These are phyloP conservation scores for Alternaria dauci DNA, from an alignment of 2,329 filamentous ascomycete species.

Conservation along the genomic window DNA sequence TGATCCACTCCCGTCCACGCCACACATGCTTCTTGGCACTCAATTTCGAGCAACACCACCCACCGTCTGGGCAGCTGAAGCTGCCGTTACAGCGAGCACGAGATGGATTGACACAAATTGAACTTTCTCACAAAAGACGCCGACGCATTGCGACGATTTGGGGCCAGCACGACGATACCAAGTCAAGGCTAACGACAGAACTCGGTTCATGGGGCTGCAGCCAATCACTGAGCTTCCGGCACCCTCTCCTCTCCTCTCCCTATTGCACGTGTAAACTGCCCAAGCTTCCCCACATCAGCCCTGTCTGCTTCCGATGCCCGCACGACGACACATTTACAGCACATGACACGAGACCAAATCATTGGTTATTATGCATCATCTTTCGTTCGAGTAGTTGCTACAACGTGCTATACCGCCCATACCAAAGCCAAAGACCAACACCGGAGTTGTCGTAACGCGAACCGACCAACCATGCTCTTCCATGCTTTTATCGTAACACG, in stretches of 20 bases:
- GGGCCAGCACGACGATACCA: neutral
- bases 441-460: constrained; percentile 17
- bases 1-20: constrained; percentile 26
- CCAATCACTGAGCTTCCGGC: constrained; percentile 3
- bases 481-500: constrained; percentile 35
- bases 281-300: constrained; percentile 9
- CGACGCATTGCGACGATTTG: neutral
- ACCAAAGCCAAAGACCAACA: constrained; percentile 21
- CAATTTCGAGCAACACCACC: constrained; percentile 1
- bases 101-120: neutral
- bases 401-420: constrained; percentile 10
- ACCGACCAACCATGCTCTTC: constrained; percentile 26
- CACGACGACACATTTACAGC: neutral
- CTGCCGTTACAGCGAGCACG: neutral
- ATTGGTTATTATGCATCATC: constrained; percentile 23
- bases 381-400: constrained; percentile 14
- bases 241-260: neutral
- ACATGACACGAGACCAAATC: neutral
- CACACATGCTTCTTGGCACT: constrained; percentile 24
- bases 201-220: constrained; percentile 2
- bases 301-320: neutral
- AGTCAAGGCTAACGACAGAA: neutral
- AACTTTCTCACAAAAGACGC: neutral
- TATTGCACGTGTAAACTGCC: constrained; percentile 11
- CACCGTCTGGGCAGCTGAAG: neutral